Percentiles rank a stretch among this genome's conserved stretches.
Conservation (phyloP, 345 rosid species). For the Salix viminalis region DNA sequence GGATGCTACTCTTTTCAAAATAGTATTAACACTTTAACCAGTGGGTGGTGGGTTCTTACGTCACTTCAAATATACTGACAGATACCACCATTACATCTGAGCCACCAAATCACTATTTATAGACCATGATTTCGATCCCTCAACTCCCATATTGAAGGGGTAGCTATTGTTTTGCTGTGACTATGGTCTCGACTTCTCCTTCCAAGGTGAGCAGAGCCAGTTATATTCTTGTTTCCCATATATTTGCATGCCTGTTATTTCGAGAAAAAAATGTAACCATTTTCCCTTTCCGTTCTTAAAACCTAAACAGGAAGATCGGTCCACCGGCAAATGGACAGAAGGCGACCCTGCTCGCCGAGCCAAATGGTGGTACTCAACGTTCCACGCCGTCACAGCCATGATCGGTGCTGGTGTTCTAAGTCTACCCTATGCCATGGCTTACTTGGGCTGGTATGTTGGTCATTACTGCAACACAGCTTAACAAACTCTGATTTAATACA, state of each 20-base stretch:
- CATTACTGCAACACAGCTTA: background rate
- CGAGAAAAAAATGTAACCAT: background rate
- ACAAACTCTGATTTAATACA: background rate
- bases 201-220: constrained; percentile 35
- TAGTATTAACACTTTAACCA: background rate
- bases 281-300: background rate
- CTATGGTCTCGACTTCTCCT: constrained; percentile 61
- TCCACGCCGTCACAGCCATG: constrained; percentile 93
- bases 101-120: constrained; percentile 15
- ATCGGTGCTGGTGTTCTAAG: constrained; percentile 96
- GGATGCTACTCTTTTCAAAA: background rate
- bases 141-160: constrained; percentile 10
- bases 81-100: background rate
- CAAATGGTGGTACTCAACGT: constrained; percentile 97
- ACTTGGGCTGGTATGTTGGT: constrained; percentile 71
- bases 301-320: constrained; percentile 40
- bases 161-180: background rate
- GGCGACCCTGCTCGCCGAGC: constrained; percentile 61
- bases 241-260: background rate
- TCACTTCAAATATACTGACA: background rate
- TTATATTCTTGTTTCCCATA: background rate
- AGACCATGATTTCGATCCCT: constrained; percentile 7
- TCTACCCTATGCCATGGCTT: constrained; percentile 94
- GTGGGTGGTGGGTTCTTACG: background rate
- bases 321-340: constrained; percentile 54